Evolutionary conservation across 2,329 filamentous ascomycete genomes (phyloP), one percentile per base, ranked within the genome.

Genomic region (Venturia oleaginea): DNA sequence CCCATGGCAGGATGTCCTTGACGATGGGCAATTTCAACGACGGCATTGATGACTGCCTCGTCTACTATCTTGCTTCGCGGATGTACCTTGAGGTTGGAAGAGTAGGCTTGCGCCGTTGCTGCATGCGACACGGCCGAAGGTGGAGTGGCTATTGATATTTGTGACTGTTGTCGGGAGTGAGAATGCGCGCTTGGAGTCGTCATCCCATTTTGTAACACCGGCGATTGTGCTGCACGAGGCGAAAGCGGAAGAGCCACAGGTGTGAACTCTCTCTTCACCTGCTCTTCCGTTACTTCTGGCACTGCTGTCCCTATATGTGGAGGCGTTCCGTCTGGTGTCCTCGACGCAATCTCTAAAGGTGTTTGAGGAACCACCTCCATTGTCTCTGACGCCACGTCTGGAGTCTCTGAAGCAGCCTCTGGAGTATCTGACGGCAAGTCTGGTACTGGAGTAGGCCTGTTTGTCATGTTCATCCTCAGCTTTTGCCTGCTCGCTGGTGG

Each of bases 401-500:
- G 77, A 51, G 79, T 81, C 42, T 76, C 77, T 67, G 72, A 74
- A 66, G 73, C 76, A 64, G 80, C 79, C 62, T 76, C 74, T 59
- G 72, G 72, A 22, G 69, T 70, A 59, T 71, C 69, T 63, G 75
- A 78, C 65, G 72, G 72, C 65, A 78, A 66, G 38, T 75, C 69
- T 32, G 74, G 75, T 64, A 78, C 77, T 62, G 76, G 75, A 27
- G 75, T 73, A 57, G 74, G 75, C 61, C 79, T 76, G 37, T 74
- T 72, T 71, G 79, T 82, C 65, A 81, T 73, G 68, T 81, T 80
- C 67, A 79, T 78, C 76, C 86, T 85, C 68, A 86, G 79, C 72
- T 85, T 83, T 59, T 82, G 76, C 22, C 51, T 54, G 27, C 27
- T 34, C 51, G 19, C 51, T 27, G 81, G 82, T 15, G 92, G 92